A percentile compares a stretch with the other conserved stretches of the same genome.
These are phyloP conservation scores for Fraxinus americana DNA, from an alignment of 257 asterid species.

Conservation along the genomic window DNA sequence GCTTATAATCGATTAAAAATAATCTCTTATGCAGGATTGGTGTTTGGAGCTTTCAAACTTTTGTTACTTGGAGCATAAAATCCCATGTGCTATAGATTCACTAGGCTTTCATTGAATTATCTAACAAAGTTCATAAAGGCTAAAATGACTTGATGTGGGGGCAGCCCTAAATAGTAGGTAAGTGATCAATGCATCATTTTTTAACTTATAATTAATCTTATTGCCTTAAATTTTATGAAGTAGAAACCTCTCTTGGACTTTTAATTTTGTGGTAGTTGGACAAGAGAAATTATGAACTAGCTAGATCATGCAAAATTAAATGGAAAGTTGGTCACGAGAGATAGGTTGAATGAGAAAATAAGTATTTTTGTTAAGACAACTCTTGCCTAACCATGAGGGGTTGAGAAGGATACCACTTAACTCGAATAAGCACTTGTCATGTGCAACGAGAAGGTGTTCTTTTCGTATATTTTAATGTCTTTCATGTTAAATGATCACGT, in stretches of 20 bases:
- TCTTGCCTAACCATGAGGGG: neutral
- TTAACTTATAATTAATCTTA: neutral
- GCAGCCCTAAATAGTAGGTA: conserved; percentile 30
- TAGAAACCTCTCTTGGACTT: neutral
- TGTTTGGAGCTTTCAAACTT: conserved; percentile 41
- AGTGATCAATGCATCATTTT: conserved; percentile 12
- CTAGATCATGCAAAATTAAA: neutral
- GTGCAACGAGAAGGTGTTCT: too few relatives aligned
- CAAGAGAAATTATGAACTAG: neutral
- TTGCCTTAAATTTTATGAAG: neutral
- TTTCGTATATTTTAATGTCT: too few relatives aligned
- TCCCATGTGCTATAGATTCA: conserved; percentile 34
- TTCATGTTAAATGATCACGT: too few relatives aligned
- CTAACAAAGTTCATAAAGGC: conserved; percentile 17
- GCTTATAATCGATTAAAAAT: neutral
- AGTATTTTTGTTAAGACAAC: too few relatives aligned
- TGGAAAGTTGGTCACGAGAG: neutral
- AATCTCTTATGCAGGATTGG: conserved; percentile 16
- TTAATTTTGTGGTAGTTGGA: neutral
- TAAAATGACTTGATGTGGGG: conserved; percentile 18
- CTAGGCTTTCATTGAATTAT: conserved; percentile 14
- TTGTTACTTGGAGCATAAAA: conserved; percentile 14
- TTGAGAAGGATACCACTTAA: too few relatives aligned
- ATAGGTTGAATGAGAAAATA: neutral
- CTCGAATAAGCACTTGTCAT: too few relatives aligned